Evolutionary conservation across 2,329 filamentous ascomycete species (phyloP), one percentile per base, ranked within the genome.

Genomic region (Cercospora berteroae): DNA sequence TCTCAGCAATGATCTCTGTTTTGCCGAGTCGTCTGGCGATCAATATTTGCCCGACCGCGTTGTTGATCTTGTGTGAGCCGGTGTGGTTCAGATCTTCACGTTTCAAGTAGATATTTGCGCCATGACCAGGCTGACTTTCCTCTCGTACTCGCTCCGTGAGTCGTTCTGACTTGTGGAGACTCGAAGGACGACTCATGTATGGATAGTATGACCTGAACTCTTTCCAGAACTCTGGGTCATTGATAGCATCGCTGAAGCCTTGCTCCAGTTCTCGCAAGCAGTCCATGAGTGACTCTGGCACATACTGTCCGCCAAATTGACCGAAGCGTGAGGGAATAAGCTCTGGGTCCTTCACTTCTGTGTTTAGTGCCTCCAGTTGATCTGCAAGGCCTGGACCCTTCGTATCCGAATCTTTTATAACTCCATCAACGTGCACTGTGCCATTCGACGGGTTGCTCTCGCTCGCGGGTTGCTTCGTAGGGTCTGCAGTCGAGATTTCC

Each of bases 11-110:
- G 75, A 99, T 98, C 79, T 93, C 91, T 5, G 90, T 97, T 87
- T 99, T 99, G 60, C 95, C 95, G 59, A 99, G 82, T 69, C 93
- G 86, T 74, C 87, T 87, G 1, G 95, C 95, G 44, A 99, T 83
- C 13, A 99, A 86, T 59, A 97, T 89, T 80, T 99, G 95, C 2
- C 95, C 95, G 8, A 99, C 84, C 0, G 95, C 95, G 76, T 99
- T 99, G 85, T 99, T 99, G 85, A 99, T 98, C 87, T 99, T 99
- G 86, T 99, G 95, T 70, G 92, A 96, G 72, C 95, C 95, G 8
- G 95, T 98, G 79, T 99, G 95, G 81, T 98, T 98, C 65, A 98
- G 84, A 79, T 99, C 95, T 82, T 99, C 95, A 74, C 95, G 89
- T 87, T 99, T 99, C 73, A 99, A 83, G 90, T 94, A 99, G 83